Conservation (phyloP, 1,284 basidiomycete species). For the Moesziomyces aphidis region DNA sequence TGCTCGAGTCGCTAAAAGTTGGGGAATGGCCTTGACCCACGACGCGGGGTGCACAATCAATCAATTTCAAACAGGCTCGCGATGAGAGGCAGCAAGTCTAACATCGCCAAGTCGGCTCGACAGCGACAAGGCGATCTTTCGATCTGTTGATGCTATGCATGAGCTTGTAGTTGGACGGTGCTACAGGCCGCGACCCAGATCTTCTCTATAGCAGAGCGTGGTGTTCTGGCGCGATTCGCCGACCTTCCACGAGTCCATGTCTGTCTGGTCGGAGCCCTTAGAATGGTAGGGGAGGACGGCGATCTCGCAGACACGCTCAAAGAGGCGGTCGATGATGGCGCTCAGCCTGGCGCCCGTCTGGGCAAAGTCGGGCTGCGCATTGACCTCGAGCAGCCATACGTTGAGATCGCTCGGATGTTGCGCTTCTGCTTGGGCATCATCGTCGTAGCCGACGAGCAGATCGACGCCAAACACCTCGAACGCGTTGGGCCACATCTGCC, state of each 20-base stretch:
- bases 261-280: not conserved
- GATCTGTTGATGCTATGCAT: too few relatives aligned
- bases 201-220: conserved; percentile 55
- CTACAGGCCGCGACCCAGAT: conserved; percentile 43
- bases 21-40: too few relatives aligned
- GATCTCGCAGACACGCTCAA: conserved; percentile 69
- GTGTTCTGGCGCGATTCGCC: conserved; percentile 48
- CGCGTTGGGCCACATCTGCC: conserved; percentile 87
- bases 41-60: too few relatives aligned
- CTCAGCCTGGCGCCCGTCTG: conserved; percentile 86
- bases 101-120: too few relatives aligned
- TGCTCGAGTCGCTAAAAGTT: too few relatives aligned
- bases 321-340: conserved; percentile 83
- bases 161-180: too few relatives aligned
- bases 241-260: conserved; percentile 29
- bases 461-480: conserved; percentile 96
- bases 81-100: too few relatives aligned
- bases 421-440: conserved; percentile 10
- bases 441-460: conserved; percentile 77
- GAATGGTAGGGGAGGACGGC: conserved; percentile 54
- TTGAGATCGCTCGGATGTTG: conserved; percentile 68
- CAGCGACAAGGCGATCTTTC: too few relatives aligned
- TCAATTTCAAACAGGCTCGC: too few relatives aligned
- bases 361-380: conserved; percentile 95
- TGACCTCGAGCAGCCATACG: conserved; percentile 87